Conservation (phyloP, 2,329 filamentous ascomycete species). For the Colletotrichum noveboracense region DNA sequence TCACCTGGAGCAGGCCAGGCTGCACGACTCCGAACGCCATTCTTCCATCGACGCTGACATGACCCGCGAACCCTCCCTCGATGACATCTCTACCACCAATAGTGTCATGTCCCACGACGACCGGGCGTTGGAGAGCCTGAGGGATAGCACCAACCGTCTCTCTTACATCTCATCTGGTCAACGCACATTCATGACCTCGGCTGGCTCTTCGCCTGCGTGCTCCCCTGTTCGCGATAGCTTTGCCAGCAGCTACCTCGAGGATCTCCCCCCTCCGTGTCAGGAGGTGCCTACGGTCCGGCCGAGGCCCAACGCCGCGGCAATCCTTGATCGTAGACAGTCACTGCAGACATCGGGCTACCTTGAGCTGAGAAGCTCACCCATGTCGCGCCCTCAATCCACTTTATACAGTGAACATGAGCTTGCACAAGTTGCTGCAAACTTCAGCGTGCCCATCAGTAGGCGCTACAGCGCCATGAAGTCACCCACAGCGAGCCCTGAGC, state of each 20-base stretch:
- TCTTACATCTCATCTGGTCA: constrained; percentile 67
- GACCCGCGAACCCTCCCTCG: constrained; percentile 47
- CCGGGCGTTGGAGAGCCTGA: constrained; percentile 60
- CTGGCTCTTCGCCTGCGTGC: constrained; percentile 60
- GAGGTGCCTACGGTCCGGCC: constrained; percentile 33
- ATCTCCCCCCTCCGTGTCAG: constrained; percentile 26
- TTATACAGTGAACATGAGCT: constrained; percentile 27
- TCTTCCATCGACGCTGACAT: constrained; percentile 28
- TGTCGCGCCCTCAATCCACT: constrained; percentile 29
- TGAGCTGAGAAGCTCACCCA: constrained; percentile 39
- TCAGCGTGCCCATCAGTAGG: constrained; percentile 55
- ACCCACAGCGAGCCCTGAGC: constrained; percentile 24
- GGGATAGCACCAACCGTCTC: constrained; percentile 61
- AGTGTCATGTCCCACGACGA: constrained; percentile 65
- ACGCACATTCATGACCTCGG: constrained; percentile 64
- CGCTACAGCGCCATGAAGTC: constrained; percentile 48
- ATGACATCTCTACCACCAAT: constrained; percentile 62
- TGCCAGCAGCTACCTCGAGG: constrained; percentile 32
- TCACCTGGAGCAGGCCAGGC: constrained; percentile 27
- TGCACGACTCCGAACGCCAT: constrained; percentile 28
- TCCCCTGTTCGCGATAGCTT: constrained; percentile 63
- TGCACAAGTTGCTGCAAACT: constrained; percentile 47
- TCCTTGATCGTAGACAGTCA: constrained; percentile 56
- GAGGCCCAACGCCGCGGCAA: constrained; percentile 59
- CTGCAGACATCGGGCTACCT: constrained; percentile 52